Conservation (phyloP, 345 rosid genomes). For the Brassica nigra region DNA sequence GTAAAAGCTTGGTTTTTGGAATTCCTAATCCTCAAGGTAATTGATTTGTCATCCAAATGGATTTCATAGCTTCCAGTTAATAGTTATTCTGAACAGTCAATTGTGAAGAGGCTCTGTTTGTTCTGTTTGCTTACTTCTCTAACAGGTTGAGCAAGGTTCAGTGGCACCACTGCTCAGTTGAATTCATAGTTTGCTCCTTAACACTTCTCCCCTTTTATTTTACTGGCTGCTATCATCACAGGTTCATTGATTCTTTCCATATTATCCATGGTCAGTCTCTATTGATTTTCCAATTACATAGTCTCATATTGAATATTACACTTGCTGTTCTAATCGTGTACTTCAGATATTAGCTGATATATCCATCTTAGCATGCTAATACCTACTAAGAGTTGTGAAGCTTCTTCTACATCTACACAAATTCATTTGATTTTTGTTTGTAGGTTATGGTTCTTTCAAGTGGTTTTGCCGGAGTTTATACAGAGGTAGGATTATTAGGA, state of each 20-base stretch:
- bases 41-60: neutral
- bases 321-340: conserved; percentile 83
- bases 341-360: conserved; percentile 60
- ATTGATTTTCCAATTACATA: no score
- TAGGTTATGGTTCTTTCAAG: conserved; percentile 95
- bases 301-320: conserved; percentile 14
- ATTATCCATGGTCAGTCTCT: no score
- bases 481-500: conserved; percentile 60
- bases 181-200: conserved; percentile 54
- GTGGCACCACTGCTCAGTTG: conserved; percentile 94
- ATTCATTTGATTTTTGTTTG: conserved; percentile 14
- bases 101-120: neutral
- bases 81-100: neutral
- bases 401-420: conserved; percentile 1
- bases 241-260: no score
- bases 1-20: no score
- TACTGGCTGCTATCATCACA: no score
- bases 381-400: no score
- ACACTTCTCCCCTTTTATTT: no score
- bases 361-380: conserved; percentile 14
- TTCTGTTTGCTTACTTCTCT: neutral
- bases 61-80: conserved; percentile 5
- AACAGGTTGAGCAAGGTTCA: conserved; percentile 87
- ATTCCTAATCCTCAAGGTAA: neutral
- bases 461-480: conserved; percentile 94